Conservation (phyloP, 2,329 filamentous ascomycete genomes). For the Fusarium austroafricanum region DNA sequence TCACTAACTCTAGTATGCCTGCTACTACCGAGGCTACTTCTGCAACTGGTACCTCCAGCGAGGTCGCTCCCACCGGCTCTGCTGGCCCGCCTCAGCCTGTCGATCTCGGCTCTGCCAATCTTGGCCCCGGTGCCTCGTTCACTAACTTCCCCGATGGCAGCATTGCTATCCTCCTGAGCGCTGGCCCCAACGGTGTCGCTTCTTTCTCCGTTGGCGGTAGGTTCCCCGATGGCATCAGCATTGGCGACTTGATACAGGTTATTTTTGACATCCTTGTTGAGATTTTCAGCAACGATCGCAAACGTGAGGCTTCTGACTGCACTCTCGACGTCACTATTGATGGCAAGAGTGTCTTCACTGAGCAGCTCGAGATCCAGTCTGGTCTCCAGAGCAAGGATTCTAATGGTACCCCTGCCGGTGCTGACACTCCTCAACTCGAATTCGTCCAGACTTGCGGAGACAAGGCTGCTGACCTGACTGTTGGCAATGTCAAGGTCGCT, state of each 20-base stretch:
- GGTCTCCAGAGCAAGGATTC: neutral
- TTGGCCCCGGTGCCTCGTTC: neutral
- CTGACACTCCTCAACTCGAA: neutral
- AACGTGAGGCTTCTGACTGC: constrained; percentile 23
- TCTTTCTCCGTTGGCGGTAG: neutral
- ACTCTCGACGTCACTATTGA: neutral
- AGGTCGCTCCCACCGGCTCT: neutral
- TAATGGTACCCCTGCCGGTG: fast-evolving
- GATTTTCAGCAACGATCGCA: neutral
- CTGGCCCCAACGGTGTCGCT: neutral
- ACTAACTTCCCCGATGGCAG: neutral
- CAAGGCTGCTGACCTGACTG: neutral
- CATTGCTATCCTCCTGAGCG: neutral
- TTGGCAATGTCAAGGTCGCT: constrained; percentile 9
- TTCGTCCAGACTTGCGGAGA: constrained; percentile 28
- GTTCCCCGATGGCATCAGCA: fast-evolving
- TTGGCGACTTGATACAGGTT: constrained; percentile 3
- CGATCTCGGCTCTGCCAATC: neutral
- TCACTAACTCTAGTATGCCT: constrained; percentile 30
- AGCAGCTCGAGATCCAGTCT: neutral
- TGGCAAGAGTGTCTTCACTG: neutral
- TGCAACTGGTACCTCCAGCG: neutral
- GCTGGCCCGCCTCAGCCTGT: neutral
- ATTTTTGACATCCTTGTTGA: neutral
- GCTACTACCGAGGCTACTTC: neutral